These are phyloP conservation scores for Phytopythium ostracodes DNA, from an alignment of 352 stramenopile genomes.

Conservation along the genomic window DNA sequence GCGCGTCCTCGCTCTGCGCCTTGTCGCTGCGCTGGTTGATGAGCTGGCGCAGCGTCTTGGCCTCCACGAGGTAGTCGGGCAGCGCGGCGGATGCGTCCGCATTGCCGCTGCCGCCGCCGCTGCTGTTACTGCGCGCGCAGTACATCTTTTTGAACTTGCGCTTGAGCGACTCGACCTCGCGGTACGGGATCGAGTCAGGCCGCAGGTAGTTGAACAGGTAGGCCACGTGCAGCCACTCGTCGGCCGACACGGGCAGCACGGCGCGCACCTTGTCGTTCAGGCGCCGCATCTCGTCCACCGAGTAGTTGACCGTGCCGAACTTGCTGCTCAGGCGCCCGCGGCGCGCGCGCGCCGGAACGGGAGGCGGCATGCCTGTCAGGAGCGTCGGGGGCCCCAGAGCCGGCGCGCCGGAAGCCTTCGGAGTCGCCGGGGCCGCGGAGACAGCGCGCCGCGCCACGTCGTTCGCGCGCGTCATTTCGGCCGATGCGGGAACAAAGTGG, in stretches of 20 bases:
- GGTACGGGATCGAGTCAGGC: conserved; percentile 54
- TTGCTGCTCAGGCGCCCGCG: conserved; percentile 46
- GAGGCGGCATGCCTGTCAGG: conserved; percentile 5
- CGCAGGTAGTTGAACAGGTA: conserved; percentile 68
- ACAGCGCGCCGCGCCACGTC: neutral
- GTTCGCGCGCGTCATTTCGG: conserved; percentile 8
- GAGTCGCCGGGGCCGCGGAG: neutral
- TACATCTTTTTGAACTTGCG: conserved; percentile 78
- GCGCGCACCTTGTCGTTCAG: conserved; percentile 55
- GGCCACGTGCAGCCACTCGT: conserved; percentile 63
- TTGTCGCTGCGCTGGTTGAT: conserved; percentile 43
- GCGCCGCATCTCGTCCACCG: conserved; percentile 59
- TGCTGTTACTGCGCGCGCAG: conserved; percentile 17
- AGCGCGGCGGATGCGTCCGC: conserved; percentile 17
- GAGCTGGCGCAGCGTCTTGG: conserved; percentile 41
- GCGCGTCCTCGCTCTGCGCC: conserved; percentile 16
- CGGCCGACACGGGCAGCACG: conserved; percentile 39
- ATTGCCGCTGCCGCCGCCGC: neutral
- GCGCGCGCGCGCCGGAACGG: conserved; percentile 4
- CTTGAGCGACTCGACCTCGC: conserved; percentile 59
- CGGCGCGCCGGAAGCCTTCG: neutral
- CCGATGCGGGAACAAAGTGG: neutral
- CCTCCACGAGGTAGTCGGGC: conserved; percentile 45
- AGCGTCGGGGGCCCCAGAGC: neutral
- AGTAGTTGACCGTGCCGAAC: conserved; percentile 67